Evolutionary conservation across 176 grass and related monocot genomes (phyloP).

Genomic region (Leersia perrieri): DNA sequence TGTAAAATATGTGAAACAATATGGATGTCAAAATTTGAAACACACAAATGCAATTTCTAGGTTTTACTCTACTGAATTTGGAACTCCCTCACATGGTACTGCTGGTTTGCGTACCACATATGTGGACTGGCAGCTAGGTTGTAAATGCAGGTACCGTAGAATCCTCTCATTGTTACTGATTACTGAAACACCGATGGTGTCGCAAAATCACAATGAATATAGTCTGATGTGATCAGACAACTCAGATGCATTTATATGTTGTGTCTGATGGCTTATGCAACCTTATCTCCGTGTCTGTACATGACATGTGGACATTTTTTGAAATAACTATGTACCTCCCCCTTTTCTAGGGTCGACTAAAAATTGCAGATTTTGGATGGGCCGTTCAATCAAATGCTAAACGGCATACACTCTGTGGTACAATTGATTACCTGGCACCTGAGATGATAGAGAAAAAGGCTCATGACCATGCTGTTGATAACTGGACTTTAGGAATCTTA

Average conservation of each 20-base stretch:
- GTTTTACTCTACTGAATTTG: neutral
- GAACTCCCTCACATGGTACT: neutral
- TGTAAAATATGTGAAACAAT: neutral
- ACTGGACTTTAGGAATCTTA: constrained; percentile 90
- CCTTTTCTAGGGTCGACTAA: constrained; percentile 69
- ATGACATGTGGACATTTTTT: neutral
- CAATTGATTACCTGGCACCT: constrained; percentile 88
- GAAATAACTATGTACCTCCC: neutral
- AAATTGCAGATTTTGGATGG: constrained; percentile 98
- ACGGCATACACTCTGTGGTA: constrained; percentile 89
- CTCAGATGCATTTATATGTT: neutral
- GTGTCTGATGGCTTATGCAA: neutral
- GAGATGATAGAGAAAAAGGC: constrained; percentile 93
- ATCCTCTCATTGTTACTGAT: neutral
- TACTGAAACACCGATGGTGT: neutral
- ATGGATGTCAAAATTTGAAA: neutral
- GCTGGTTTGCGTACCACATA: neutral
- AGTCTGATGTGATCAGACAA: neutral
- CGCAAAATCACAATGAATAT: neutral
- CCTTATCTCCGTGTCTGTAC: neutral
- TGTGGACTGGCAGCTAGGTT: neutral
- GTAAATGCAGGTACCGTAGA: neutral
- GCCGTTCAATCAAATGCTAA: constrained; percentile 74
- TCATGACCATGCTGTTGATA: constrained; percentile 88
- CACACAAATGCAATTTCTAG: neutral